A percentile compares a stretch with the other conserved stretches of the same genome.
Conservation (phyloP, 2,329 filamentous ascomycete species). For the Colletotrichum sidae region DNA sequence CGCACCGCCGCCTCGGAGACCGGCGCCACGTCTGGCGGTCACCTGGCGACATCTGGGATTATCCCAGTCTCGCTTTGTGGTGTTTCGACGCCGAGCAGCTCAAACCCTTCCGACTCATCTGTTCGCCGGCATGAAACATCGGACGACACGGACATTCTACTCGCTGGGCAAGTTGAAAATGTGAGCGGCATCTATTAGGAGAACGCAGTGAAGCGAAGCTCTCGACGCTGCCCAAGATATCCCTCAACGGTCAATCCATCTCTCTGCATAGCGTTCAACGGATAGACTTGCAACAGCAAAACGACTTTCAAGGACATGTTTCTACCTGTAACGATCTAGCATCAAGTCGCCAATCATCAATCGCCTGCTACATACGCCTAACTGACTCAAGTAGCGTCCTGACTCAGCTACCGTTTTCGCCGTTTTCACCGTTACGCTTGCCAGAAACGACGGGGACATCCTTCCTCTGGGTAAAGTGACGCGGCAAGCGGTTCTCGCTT, state of each 20-base stretch:
- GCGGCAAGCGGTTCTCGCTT: conserved; percentile 71
- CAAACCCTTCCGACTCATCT: background rate
- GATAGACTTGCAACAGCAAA: too few species aligned
- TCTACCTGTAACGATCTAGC: too few species aligned
- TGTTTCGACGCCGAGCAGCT: background rate
- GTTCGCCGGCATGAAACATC: conserved; percentile 8
- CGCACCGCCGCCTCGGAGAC: conserved; percentile 11
- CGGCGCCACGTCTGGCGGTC: conserved; percentile 5
- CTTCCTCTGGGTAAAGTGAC: conserved; percentile 52
- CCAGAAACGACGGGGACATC: conserved; percentile 29
- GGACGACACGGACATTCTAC: background rate
- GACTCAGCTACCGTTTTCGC: background rate
- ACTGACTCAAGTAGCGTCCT: too few species aligned
- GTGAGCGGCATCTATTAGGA: too few species aligned
- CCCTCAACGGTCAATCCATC: too few species aligned
- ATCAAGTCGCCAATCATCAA: too few species aligned
- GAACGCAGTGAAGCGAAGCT: too few species aligned
- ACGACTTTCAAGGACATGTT: too few species aligned
- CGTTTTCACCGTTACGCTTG: conserved; percentile 4
- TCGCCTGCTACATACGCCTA: too few species aligned
- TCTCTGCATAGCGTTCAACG: too few species aligned
- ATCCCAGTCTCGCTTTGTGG: background rate
- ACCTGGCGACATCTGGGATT: conserved; percentile 16
- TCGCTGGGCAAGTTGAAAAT: too few species aligned
- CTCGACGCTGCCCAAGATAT: too few species aligned